Evolutionary conservation across 257 asterid species (phyloP), one percentile per base, ranked within the genome.

Genomic region (Nicotiana noctiflora): DNA sequence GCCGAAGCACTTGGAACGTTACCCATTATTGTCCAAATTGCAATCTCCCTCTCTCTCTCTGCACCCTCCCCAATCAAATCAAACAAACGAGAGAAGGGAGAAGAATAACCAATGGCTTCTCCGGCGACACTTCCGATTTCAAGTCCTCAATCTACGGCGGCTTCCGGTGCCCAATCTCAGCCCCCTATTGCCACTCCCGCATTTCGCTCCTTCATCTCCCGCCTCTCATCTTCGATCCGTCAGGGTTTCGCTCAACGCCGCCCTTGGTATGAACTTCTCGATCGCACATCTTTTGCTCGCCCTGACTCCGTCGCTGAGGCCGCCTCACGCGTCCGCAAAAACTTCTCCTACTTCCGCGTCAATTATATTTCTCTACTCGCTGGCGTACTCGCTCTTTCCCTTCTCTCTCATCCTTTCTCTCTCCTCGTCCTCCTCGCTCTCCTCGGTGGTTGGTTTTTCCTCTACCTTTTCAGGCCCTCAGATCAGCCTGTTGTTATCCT

Each of bases 291-390:
- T 82, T 89, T 91, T 84, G 70, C 97, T 77, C 97, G 97, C 15
- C 98, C 98, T 4, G 98, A 94, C 14, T 83, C 90, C 83, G 86
- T 94, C 77, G 21, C 98, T 77, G 97, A 94, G 13, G 96, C 98
- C 70, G 92, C 91, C 62, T 94, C 98, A 0, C 98, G 97, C 76
- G 78, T 94, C 84, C 88, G 96, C 67, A 94, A 89, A 12, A 94
- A 94, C 82, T 85, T 88, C 59, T 74, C 90, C 52, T 94, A 91
- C 88, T 94, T 93, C 87, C 97, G 98, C 63, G 91, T 94, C 84
- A 94, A 94, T 82, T 93, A 92, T 85, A 76, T 91, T 79, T 78
- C 96, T 59, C 85, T 94, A 75, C 87, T 94, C 49, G 93, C 94
- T 12, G 49, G 90, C 5, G 92, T 92, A 4, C 91, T 92, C 80